Evolutionary conservation across 176 grass and related monocot genomes (phyloP), one percentile per base, ranked within the genome.

Genomic region (Zizania latifolia): DNA sequence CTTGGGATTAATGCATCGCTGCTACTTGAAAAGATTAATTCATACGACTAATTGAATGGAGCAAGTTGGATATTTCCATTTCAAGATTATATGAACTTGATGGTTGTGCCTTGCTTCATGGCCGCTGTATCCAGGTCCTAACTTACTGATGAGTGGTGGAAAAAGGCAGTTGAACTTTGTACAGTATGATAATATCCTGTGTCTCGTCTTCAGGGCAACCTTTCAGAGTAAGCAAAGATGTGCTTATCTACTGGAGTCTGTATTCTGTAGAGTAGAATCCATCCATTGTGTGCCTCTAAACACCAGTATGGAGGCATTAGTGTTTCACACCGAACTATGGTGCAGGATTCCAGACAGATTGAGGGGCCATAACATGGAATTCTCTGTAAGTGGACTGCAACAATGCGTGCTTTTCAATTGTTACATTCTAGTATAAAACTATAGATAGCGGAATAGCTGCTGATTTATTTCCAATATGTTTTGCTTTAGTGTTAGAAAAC

Each of bases 11-110:
- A 88, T 55, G 21, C 55, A 69, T 83, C 86, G 38, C 34, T 69
- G 35, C 36, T 88, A 37, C 81, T 62, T 79, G 81, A 88, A 69
- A 88, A 84, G 81, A 88, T 88, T 24, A 84, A 80, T 63, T 88
- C 75, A 56, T 68, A 69, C 46, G 80, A 79, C 63, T 88, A 74
- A 53, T 39, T 75, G 56, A 62, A 70, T 75, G 34, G 16, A 75
- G 28, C 33, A 55, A 79, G 34, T 70, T 80, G 70, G 43, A 62
- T 24, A 79, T 71, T 63, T 84, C 62, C 28, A 33, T 60, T 33
- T 21, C 55, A 84, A 75, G 76, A 69, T 73, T 50, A 19, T 59
- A 46, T 35, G 16, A 53, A 56, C 46, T 85, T 67, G 32, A 76
- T 60, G 35, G 43, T n/a, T 78, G 14, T 69, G 34, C 54, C 68